Evolutionary conservation across 1,284 basidiomycete species (phyloP).

Genomic region (Pascua guehoae): DNA sequence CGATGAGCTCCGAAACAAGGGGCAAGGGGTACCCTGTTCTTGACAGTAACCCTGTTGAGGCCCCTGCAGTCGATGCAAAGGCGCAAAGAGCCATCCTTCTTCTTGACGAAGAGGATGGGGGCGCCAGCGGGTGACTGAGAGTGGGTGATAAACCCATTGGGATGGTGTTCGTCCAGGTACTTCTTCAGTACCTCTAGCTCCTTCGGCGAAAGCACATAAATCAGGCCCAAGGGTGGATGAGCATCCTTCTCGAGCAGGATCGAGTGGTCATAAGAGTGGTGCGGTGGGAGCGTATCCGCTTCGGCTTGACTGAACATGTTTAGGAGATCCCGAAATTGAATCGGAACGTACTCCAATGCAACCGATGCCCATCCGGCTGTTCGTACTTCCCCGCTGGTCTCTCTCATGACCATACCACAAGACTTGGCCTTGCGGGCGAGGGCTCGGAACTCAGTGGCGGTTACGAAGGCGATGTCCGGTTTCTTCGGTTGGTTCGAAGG

Average conservation of each 20-base stretch:
- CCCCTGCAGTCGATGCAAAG: conserved; percentile 53
- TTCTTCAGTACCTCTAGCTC: conserved; percentile 47
- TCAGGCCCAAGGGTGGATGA: conserved; percentile 40
- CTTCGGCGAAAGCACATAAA: conserved; percentile 42
- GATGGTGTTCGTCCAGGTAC: conserved; percentile 50
- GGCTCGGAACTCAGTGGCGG: no score
- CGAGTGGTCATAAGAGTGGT: conserved; percentile 30
- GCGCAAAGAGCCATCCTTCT: conserved; percentile 51
- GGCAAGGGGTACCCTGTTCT: conserved; percentile 40
- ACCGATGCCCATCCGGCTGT: no score
- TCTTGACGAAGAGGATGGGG: conserved; percentile 54
- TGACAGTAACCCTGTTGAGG: conserved; percentile 50
- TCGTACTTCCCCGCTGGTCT: no score
- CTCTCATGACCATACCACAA: no score
- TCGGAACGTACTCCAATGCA: no score
- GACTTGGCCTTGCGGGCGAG: no score
- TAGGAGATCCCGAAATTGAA: conserved; percentile 19
- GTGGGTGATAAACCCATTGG: conserved; percentile 34
- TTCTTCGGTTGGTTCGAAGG: no score
- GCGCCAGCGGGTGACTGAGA: conserved; percentile 39
- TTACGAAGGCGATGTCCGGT: no score
- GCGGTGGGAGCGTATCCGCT: conserved; percentile 32
- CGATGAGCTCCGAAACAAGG: conserved; percentile 26
- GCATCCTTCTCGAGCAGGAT: conserved; percentile 33
- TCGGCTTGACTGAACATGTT: conserved; percentile 33